phyloP scores from a whole-genome alignment of 2,329 filamentous ascomycete species.

The Venturia carpophila region DNA sequence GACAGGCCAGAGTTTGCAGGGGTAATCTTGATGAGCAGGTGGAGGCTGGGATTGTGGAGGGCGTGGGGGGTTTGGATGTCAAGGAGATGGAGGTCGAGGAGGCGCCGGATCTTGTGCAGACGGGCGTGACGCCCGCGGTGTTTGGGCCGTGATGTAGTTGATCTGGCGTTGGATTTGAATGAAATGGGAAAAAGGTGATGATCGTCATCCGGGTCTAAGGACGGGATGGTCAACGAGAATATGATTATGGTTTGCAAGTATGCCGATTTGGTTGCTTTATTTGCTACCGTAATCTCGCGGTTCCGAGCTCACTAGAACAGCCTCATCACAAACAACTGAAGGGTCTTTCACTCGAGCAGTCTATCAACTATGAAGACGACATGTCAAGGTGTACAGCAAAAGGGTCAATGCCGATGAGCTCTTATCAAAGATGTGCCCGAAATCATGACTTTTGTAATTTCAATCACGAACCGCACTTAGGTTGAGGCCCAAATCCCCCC shows the following conservation, averaged over 20 bases:
- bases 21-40: neutral
- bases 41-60: neutral
- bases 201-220: neutral
- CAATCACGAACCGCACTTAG: too few species aligned
- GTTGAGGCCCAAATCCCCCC: too few species aligned
- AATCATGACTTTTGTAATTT: too few species aligned
- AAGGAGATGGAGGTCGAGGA: constrained; percentile 12
- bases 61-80: neutral
- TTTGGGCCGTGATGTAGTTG: neutral
- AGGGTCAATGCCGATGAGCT: too few species aligned
- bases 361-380: too few species aligned
- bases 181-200: neutral
- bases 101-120: constrained; percentile 8
- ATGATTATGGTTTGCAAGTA: neutral
- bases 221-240: neutral
- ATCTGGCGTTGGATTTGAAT: neutral
- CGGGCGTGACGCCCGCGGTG: neutral
- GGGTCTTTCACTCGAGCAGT: too few species aligned
- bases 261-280: neutral
- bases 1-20: constrained; percentile 49
- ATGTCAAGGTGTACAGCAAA: too few species aligned
- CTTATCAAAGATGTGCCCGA: too few species aligned
- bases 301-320: too few species aligned
- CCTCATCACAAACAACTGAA: too few species aligned
- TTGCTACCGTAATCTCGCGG: too few species aligned